Percentiles rank a stretch among this genome's conserved stretches.
Evolutionary conservation across 1,284 basidiomycete species (phyloP).

Genomic region (Dichomitus squalens): DNA sequence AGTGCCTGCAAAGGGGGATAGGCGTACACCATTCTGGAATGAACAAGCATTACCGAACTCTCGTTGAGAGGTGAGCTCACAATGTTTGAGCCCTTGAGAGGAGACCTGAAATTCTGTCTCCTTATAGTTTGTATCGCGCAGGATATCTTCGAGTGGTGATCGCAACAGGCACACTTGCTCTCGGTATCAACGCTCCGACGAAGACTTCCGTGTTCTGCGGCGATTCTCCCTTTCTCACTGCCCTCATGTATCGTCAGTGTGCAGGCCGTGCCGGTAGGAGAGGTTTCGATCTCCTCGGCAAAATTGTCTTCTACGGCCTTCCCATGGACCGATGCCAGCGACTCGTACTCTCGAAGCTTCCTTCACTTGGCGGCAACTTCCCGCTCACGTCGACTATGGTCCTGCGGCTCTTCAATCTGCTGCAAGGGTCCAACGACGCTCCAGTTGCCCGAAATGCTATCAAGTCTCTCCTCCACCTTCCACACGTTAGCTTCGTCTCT

Average conservation of each 20-base stretch:
- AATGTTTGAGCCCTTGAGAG: not conserved
- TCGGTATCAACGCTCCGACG: constrained; percentile 75
- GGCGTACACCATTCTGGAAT: constrained; percentile 73
- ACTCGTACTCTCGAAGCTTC: constrained; percentile 62
- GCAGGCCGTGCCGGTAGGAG: constrained; percentile 61
- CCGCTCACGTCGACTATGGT: constrained; percentile 67
- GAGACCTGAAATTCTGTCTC: not conserved
- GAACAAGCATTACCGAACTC: constrained; percentile 59
- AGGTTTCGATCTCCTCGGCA: constrained; percentile 69
- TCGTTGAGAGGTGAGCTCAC: constrained; percentile 60
- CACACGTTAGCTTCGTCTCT: constrained; percentile 58
- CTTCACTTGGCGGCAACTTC: constrained; percentile 63
- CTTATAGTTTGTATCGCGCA: constrained; percentile 54
- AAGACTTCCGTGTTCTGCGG: constrained; percentile 69
- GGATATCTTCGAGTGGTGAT: constrained; percentile 67
- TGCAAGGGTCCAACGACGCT: constrained; percentile 59
- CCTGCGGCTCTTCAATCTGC: constrained; percentile 63
- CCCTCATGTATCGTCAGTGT: constrained; percentile 73
- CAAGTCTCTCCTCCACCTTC: constrained; percentile 53
- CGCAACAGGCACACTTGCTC: constrained; percentile 66
- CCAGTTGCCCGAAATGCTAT: constrained; percentile 51
- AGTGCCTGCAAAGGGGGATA: constrained; percentile 58
- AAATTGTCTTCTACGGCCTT: constrained; percentile 72
- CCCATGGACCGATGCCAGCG: constrained; percentile 63
- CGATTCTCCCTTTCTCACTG: constrained; percentile 66